Percentiles rank a stretch among this genome's conserved stretches.
phyloP scores from a whole-genome alignment of 352 stramenopile genomes.

The Phytophthora pisi region DNA sequence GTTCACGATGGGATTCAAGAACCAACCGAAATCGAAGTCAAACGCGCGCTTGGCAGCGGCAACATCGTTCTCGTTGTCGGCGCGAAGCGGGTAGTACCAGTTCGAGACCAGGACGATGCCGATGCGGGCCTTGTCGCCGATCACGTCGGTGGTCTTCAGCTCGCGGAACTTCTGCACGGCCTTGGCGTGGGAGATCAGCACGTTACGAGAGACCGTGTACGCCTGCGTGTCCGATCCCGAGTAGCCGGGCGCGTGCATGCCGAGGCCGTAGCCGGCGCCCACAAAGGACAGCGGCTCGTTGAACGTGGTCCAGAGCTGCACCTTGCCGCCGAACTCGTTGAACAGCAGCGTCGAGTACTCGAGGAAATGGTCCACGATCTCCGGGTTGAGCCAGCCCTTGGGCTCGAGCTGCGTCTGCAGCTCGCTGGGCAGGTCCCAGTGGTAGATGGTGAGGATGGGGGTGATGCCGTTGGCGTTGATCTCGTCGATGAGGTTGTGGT shows the following conservation, averaged over 20 bases:
- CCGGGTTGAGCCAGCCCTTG: constrained; percentile 48
- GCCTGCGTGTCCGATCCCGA: constrained; percentile 44
- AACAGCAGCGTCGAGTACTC: constrained; percentile 89
- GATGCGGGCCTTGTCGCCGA: constrained; percentile 76
- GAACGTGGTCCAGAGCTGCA: constrained; percentile 95
- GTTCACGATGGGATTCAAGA: constrained; percentile 89
- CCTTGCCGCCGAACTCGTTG: constrained; percentile 90
- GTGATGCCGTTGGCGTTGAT: constrained; percentile 78
- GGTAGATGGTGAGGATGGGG: constrained; percentile 92
- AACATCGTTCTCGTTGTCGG: constrained; percentile 43
- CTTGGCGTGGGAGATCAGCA: constrained; percentile 91
- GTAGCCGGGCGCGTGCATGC: constrained; percentile 50
- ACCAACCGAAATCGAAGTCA: constrained; percentile 93
- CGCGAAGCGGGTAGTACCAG: constrained; percentile 78
- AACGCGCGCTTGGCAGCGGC: constrained; percentile 84
- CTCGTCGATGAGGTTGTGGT: constrained; percentile 89
- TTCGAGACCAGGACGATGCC: constrained; percentile 93
- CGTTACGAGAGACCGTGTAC: constrained; percentile 81
- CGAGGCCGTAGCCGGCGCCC: constrained; percentile 79
- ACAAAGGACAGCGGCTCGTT: constrained; percentile 93
- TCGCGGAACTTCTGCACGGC: constrained; percentile 88
- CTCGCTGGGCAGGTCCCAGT: constrained; percentile 93
- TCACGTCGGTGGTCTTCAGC: constrained; percentile 25
- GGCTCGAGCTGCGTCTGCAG: constrained; percentile 75
- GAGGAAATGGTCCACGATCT: constrained; percentile 68